These are phyloP conservation scores for Cryptococcus amylolentus DNA, from an alignment of 1,284 basidiomycete species.

Conservation along the genomic window DNA sequence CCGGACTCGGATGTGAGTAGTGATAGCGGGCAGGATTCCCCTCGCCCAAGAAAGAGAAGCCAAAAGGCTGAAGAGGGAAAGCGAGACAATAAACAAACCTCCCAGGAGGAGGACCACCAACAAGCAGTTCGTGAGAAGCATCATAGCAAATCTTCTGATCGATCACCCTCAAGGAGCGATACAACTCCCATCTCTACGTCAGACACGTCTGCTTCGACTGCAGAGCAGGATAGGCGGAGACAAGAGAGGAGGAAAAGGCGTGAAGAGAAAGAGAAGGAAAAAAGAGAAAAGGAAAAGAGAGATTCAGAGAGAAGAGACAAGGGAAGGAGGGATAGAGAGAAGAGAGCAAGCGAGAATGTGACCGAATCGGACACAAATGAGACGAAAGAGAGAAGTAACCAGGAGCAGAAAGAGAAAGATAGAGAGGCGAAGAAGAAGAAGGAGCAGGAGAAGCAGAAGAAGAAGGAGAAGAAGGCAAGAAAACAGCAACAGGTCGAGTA, in stretches of 20 bases:
- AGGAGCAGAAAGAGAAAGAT: neutral
- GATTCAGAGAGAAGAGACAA: neutral
- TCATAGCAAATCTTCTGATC: too few relatives aligned
- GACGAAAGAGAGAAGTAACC: neutral
- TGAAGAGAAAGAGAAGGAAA: conserved; percentile 1
- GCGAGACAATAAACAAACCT: too few relatives aligned
- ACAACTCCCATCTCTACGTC: too few relatives aligned
- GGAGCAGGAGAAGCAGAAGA: conserved; percentile 3
- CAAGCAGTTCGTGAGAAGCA: too few relatives aligned
- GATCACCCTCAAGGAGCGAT: too few relatives aligned
- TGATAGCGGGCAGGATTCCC: too few relatives aligned
- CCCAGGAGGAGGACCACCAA: too few relatives aligned
- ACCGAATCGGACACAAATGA: too few relatives aligned
- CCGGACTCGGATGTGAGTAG: too few relatives aligned
- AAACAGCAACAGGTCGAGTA: neutral
- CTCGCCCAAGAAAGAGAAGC: too few relatives aligned
- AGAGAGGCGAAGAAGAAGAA: neutral
- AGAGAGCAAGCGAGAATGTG: neutral
- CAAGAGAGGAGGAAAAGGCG: neutral
- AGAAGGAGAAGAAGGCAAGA: neutral
- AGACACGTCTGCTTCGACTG: too few relatives aligned
- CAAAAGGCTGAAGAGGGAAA: too few relatives aligned
- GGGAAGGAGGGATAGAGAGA: neutral
- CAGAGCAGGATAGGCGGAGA: neutral
- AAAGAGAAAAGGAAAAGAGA: neutral